phyloP scores from a whole-genome alignment of 345 rosid species.

The Citrus inodora region DNA sequence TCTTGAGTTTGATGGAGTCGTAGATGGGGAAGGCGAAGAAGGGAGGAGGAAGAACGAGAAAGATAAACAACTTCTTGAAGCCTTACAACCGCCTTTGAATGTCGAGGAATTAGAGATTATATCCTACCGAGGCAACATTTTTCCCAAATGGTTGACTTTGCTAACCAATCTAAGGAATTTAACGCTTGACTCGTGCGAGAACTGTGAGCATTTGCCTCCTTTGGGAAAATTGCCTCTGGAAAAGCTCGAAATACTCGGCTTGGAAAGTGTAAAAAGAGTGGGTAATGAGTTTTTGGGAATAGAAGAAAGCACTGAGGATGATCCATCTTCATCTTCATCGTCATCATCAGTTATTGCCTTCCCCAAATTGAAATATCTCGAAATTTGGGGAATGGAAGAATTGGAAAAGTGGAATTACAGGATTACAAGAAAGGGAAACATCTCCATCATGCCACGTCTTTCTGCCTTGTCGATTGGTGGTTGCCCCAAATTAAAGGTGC shows the following conservation, averaged over 20 bases:
- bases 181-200: fast-evolving
- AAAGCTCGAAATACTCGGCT: fast-evolving
- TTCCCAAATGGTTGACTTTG: no score
- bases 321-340: neutral
- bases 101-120: fast-evolving
- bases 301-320: neutral
- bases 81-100: no score
- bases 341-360: no score
- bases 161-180: no score
- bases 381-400: neutral
- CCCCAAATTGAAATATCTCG: no score
- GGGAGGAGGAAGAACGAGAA: no score
- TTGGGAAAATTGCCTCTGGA: no score
- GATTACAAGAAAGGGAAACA: neutral
- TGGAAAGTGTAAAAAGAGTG: neutral
- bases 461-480: neutral
- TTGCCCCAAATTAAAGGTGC: neutral
- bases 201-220: no score
- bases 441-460: conserved; percentile 6
- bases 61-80: no score
- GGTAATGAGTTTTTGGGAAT: conserved; percentile 8
- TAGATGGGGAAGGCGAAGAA: no score
- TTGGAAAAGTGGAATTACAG: conserved; percentile 17
- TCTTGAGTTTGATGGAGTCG: fast-evolving
- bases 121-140: fast-evolving